Evolutionary conservation across 2,329 filamentous ascomycete genomes (phyloP).

Genomic region (Teratosphaeriaceae sp.): DNA sequence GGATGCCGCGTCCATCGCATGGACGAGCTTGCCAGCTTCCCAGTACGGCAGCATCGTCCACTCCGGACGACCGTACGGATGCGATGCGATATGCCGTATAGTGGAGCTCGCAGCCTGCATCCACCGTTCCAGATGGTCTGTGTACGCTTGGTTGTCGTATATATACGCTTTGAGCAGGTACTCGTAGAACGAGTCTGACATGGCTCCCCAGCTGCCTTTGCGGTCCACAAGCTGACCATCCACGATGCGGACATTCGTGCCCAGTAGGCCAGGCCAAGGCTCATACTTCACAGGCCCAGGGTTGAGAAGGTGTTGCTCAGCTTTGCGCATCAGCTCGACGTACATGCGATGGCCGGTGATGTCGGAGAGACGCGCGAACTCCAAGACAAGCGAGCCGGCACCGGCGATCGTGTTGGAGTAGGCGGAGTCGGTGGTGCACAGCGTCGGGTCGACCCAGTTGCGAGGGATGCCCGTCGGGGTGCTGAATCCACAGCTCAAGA

Average conservation of each 20-base stretch:
- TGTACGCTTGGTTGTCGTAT: slow-evolving; percentile 24
- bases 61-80: slow-evolving; percentile 25
- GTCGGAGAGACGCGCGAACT: slow-evolving; percentile 20
- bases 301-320: slow-evolving; percentile 17
- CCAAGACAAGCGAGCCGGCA: slow-evolving; percentile 18
- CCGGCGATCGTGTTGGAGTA: slow-evolving; percentile 17
- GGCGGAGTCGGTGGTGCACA: slow-evolving; percentile 18
- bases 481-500: slow-evolving; percentile 17
- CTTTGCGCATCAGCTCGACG: slow-evolving; percentile 13
- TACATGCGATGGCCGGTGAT: slow-evolving; percentile 22
- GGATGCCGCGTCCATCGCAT: slow-evolving; percentile 22
- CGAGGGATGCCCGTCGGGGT: slow-evolving; percentile 18
- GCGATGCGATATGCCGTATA: slow-evolving; percentile 24
- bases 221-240: slow-evolving; percentile 21
- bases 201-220: slow-evolving; percentile 26
- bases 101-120: slow-evolving; percentile 25
- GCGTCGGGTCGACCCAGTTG: slow-evolving; percentile 19
- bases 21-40: slow-evolving; percentile 12
- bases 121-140: slow-evolving; percentile 24
- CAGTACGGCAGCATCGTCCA: slow-evolving; percentile 25
- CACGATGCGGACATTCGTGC: slow-evolving; percentile 21
- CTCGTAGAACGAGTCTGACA: slow-evolving; percentile 22
- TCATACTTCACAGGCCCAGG: slow-evolving; percentile 15
- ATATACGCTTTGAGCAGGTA: slow-evolving; percentile 30
- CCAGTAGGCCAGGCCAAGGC: slow-evolving; percentile 25